Base-by-base conservation (phyloP, 306 rosid species). In the Sesbania bispinosa region DNA sequence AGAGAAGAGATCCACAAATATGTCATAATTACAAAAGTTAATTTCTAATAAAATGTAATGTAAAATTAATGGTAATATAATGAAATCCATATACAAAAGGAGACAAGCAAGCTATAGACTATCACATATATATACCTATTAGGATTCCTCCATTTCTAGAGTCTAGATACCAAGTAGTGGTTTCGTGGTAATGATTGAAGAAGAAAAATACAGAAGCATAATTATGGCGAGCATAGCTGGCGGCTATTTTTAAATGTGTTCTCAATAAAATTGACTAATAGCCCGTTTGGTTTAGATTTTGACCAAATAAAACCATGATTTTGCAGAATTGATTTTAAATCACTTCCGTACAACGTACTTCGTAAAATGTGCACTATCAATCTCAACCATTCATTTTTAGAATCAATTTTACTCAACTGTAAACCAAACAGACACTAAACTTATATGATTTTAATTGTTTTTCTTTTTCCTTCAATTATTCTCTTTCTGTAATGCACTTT, bases 151-250 rank as follows among this genome's bases (percentile, higher is more conserved):
- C 59, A 33, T 59, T n/a, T 58, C 47, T 58, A 43, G 68, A 57
- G 13, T 32, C 68, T 60, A 45, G 36, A 60, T 72, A 59, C 50
- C 45, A 43, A 71, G 55, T 24, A 38, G 57, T 69, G 62, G 48
- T 35, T 35, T 53, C 54, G 29, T 54, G 64, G 42, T 3, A 26
- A 43, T 72, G 69, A 72, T 46, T 46, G 69, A 45, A 32, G 68
- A 43, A 57, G 29, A 13, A 54, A 54, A 69, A 71, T 19, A 71
- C 15, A 10, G n/a, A 41, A 71, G 10, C 33, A 29, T 10, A 70
- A 27, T 30, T 11, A 58, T 71, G 59, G 24, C 24, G 8, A 58
- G 23, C 15, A 29, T 27, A 45, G 71, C 58, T 67, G 69, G 48
- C 26, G 13, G 38, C 69, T 7, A 42, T 32, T 46, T 5, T 2